Evolutionary conservation across 2,329 filamentous ascomycete genomes (phyloP), one percentile per base, ranked within the genome.

Genomic region (Triangularia setosa): DNA sequence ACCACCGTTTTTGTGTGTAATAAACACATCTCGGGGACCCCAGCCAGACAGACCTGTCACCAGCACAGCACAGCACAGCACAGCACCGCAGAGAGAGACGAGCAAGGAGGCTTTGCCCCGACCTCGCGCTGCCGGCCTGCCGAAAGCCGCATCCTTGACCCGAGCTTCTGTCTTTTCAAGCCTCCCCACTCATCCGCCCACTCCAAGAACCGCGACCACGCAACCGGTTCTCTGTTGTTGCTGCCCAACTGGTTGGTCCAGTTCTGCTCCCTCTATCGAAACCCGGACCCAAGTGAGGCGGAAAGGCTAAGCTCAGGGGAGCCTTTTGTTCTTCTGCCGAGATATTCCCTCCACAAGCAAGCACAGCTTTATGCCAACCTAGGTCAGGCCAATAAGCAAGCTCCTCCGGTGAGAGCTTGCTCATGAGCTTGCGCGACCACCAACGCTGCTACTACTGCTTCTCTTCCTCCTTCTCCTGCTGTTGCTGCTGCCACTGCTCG

Each of bases 241-340:
- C 69, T 72, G 70, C 70, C 70, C 70, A 70, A 71, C 68, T 65
- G 56, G 57, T 60, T 60, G 58, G 58, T 60, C 24, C 33, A 52
- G 33, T 58, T 53, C 52, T 61, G 61, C 57, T 67, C 27, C 58
- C 44, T 66, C 58, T 44, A 30, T 59, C 60, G 61, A 56, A 65
- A 53, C 53, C 48, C 62, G 61, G 44, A 14, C 40, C 62, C 54
- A 54, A 59, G 63, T 57, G 64, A 63, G 61, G 59, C 60, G 44
- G 48, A 61, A 63, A 64, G 53, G 40, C 53, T 60, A 54, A 23
- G 28, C 35, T 35, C 58, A 61, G 53, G 56, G 61, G 64, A 64
- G 63, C 56, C 62, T 64, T 64, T 55, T 60, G 59, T 28, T 23
- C 61, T 63, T 64, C 63, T 61, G 58, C 63, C 63, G 24, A 60